These are phyloP conservation scores for Wallacemonas sp. DNA, from an alignment of 208 protist genomes.

Conservation along the genomic window DNA sequence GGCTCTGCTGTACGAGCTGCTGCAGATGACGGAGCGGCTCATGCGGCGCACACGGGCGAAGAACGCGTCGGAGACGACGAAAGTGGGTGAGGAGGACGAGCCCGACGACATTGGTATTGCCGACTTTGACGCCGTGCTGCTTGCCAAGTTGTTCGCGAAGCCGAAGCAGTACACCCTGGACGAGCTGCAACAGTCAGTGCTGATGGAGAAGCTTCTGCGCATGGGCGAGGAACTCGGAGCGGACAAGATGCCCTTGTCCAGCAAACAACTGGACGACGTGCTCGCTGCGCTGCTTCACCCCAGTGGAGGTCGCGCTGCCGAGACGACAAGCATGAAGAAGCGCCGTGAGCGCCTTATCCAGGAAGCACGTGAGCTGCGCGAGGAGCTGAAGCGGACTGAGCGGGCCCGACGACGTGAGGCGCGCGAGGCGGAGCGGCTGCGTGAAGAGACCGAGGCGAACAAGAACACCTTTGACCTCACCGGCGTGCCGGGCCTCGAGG, in stretches of 20 bases:
- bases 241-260: constrained; percentile 16
- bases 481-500: constrained; percentile 14
- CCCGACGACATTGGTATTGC: constrained; percentile 22
- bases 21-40: constrained; percentile 29
- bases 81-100: constrained; percentile 27
- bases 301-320: not conserved
- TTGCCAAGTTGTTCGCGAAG: constrained; percentile 47
- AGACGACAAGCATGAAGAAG: constrained; percentile 31
- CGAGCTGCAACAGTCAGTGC: constrained; percentile 47
- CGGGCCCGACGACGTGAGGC: constrained; percentile 6
- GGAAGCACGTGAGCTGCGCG: constrained; percentile 16
- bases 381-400: constrained; percentile 6
- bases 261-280: constrained; percentile 38
- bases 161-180: constrained; percentile 45
- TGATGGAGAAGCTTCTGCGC: constrained; percentile 46
- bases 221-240: constrained; percentile 28
- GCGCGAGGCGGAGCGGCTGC: constrained; percentile 4
- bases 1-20: constrained; percentile 47
- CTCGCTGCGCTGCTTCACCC: constrained; percentile 33
- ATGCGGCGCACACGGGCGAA: constrained; percentile 15
- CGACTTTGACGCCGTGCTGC: constrained; percentile 34
- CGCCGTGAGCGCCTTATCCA: constrained; percentile 40
- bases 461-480: constrained; percentile 33
- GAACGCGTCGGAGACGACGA: constrained; percentile 6
- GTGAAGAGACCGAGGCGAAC: not conserved